Evolutionary conservation across 2,329 filamentous ascomycete species (phyloP).

Genomic region (Orbilia brochopaga): DNA sequence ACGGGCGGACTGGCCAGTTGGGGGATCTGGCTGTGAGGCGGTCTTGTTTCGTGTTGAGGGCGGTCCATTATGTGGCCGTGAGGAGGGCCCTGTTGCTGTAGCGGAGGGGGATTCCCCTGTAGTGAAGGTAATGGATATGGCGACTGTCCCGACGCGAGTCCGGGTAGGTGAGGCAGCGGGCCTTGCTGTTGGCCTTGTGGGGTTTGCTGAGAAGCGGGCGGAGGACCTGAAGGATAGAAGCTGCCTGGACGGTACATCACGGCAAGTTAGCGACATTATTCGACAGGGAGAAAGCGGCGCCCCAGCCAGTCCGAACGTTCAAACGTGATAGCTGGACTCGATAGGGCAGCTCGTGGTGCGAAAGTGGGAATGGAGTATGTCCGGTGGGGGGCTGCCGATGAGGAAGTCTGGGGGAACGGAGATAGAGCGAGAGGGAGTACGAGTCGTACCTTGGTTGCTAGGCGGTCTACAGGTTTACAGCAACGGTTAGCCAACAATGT

Average conservation of each 20-base stretch:
- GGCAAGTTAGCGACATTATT: background rate
- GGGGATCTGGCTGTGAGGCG: constrained; percentile 40
- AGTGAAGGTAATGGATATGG: constrained; percentile 39
- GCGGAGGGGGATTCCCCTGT: constrained; percentile 28
- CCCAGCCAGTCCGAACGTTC: background rate
- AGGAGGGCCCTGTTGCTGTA: constrained; percentile 16
- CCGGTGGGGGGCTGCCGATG: background rate
- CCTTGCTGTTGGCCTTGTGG: constrained; percentile 27
- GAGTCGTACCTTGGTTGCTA: constrained; percentile 44
- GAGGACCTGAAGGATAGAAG: constrained; percentile 42
- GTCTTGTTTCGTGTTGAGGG: constrained; percentile 30
- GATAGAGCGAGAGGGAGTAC: constrained; percentile 8
- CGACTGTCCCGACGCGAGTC: constrained; percentile 34
- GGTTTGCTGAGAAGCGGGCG: constrained; percentile 29
- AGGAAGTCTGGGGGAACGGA: background rate
- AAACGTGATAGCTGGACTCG: background rate
- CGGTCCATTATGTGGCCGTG: constrained; percentile 40
- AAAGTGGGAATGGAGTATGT: background rate
- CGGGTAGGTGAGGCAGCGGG: constrained; percentile 35
- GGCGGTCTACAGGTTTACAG: constrained; percentile 29
- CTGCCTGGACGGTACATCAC: constrained; percentile 15
- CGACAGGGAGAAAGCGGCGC: background rate
- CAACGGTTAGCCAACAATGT: constrained; percentile 13
- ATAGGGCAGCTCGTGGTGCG: background rate
- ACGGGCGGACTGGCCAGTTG: constrained; percentile 41